Percentiles rank a stretch among this genome's conserved stretches.
Conservation (phyloP, 2,329 filamentous ascomycete genomes). For the Trichoderma koningii region DNA sequence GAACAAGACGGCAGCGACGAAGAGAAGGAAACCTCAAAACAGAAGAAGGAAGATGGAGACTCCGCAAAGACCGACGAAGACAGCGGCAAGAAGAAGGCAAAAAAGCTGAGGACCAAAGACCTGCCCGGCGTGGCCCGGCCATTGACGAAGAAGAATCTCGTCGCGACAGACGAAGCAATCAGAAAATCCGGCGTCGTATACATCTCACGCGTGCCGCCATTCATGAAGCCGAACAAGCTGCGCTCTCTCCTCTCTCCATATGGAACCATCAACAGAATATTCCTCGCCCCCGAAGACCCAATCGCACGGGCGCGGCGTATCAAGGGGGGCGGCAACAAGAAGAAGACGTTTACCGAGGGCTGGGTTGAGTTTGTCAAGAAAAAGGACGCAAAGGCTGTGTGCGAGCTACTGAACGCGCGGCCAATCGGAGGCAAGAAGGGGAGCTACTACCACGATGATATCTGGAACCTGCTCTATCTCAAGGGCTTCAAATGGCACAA, state of each 20-base stretch:
- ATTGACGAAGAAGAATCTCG: conserved; percentile 67
- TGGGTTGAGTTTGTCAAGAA: conserved; percentile 84
- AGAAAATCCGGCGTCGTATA: conserved; percentile 80
- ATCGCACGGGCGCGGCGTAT: conserved; percentile 66
- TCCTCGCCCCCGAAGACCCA: conserved; percentile 75
- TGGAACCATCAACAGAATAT: conserved; percentile 75
- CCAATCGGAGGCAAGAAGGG: conserved; percentile 84
- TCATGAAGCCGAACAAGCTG: conserved; percentile 82
- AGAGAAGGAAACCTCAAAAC: conserved; percentile 32
- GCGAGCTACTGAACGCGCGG: conserved; percentile 73
- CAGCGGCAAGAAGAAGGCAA: conserved; percentile 29
- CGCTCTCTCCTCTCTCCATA: conserved; percentile 74
- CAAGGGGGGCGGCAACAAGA: conserved; percentile 77
- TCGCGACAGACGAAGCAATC: conserved; percentile 63
- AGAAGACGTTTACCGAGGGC: conserved; percentile 77
- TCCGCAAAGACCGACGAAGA: conserved; percentile 30
- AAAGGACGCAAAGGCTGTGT: conserved; percentile 73
- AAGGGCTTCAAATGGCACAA: conserved; percentile 82
- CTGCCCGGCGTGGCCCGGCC: conserved; percentile 55
- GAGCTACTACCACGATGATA: conserved; percentile 79
- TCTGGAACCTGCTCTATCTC: conserved; percentile 83
- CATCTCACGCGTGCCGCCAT: conserved; percentile 80
- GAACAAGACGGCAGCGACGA: conserved; percentile 38
- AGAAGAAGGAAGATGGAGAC: conserved; percentile 33
- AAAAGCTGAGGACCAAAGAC: conserved; percentile 37